A percentile compares a stretch with the other conserved stretches of the same genome.
Conservation (phyloP, 352 stramenopile genomes). For the Globisporangium cylindrosporum region DNA sequence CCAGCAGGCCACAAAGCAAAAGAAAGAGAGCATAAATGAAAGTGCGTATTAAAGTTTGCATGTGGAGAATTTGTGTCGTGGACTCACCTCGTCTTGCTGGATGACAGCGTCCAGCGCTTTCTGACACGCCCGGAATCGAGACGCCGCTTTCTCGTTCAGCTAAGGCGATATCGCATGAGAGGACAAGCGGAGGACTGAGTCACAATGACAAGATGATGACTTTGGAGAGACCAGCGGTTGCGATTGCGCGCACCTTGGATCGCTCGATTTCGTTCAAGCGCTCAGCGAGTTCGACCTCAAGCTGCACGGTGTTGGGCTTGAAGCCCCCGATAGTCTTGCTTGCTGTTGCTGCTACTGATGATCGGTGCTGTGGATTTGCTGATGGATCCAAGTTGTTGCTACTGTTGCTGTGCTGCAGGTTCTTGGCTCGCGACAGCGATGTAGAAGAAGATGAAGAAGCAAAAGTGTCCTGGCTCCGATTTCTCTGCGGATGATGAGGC, state of each 20-base stretch:
- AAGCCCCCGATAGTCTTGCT: slow-evolving; percentile 25
- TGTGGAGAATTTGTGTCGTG: not conserved
- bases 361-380: not conserved
- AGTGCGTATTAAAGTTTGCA: not conserved
- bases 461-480: slow-evolving; percentile 14
- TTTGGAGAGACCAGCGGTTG: not conserved
- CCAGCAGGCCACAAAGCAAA: not conserved
- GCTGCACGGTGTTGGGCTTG: slow-evolving; percentile 44
- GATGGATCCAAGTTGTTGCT: not conserved
- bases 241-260: slow-evolving; percentile 38
- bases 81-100: slow-evolving; percentile 53
- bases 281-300: slow-evolving; percentile 66
- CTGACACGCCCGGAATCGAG: slow-evolving; percentile 50
- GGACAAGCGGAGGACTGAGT: not conserved
- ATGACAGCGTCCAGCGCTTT: slow-evolving; percentile 50
- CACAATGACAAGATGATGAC: not conserved
- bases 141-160: slow-evolving; percentile 54
- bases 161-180: slow-evolving; percentile 11
- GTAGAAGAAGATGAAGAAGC: not conserved
- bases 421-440: slow-evolving; percentile 1
- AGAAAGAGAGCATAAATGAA: not conserved
- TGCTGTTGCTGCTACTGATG: not conserved
- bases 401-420: not conserved
- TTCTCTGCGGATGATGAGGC: slow-evolving; percentile 1
- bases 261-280: slow-evolving; percentile 65